Percentiles rank a stretch among this genome's conserved stretches.
These are phyloP conservation scores for Cercospora brassicicola DNA, from an alignment of 2,329 filamentous ascomycete species.

Conservation along the genomic window DNA sequence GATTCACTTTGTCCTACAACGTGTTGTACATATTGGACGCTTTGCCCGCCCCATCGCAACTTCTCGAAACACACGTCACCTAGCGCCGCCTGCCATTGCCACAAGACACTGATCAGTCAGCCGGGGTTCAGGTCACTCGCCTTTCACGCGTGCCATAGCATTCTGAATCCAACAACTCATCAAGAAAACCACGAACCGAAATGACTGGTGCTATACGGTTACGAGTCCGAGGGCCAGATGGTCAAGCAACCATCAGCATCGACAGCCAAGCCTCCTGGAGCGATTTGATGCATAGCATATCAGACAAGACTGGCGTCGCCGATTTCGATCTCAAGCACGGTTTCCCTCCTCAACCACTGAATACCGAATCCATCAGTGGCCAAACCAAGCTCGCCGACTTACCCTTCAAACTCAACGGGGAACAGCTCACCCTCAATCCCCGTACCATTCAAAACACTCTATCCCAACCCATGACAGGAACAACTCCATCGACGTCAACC, in stretches of 20 bases:
- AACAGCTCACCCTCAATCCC: slow-evolving; percentile 65
- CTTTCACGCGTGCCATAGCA: neutral
- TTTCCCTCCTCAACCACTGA: slow-evolving; percentile 73
- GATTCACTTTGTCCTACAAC: neutral
- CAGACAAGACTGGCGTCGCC: slow-evolving; percentile 62
- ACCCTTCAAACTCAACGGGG: slow-evolving; percentile 64
- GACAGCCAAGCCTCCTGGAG: slow-evolving; percentile 66
- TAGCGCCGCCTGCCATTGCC: slow-evolving; percentile 14
- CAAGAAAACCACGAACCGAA: neutral
- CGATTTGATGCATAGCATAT: slow-evolving; percentile 62
- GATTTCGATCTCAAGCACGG: slow-evolving; percentile 79
- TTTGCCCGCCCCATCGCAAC: neutral
- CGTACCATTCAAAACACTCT: slow-evolving; percentile 44
- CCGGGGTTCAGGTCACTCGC: neutral
- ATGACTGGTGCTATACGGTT: slow-evolving; percentile 61
- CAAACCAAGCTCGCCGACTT: slow-evolving; percentile 55
- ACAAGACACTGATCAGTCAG: slow-evolving; percentile 1
- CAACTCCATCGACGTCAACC: slow-evolving; percentile 26
- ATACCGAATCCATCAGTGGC: slow-evolving; percentile 56
- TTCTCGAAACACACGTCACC: slow-evolving; percentile 15
- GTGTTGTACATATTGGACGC: neutral
- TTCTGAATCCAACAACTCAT: neutral
- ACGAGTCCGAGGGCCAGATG: slow-evolving; percentile 71
- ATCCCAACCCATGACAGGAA: slow-evolving; percentile 35
- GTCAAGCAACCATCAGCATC: slow-evolving; percentile 68